Evolutionary conservation across 768 basidiomycete species (phyloP).

Genomic region (Amanita molliuscula): DNA sequence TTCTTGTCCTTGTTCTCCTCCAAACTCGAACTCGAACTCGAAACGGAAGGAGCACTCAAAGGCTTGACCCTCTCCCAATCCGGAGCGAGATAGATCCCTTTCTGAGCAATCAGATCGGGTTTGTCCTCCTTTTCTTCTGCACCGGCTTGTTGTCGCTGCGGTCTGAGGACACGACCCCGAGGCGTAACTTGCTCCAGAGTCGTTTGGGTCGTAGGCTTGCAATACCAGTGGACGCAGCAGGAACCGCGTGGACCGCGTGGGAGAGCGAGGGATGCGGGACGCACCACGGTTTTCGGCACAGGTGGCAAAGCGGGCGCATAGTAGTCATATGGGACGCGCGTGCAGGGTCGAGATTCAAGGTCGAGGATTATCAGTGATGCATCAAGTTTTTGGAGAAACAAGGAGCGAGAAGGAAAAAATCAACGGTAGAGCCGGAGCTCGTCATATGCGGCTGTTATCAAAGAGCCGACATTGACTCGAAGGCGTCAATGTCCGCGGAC

Average conservation of each 20-base stretch:
- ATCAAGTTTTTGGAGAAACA: no score
- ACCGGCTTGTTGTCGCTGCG: background rate
- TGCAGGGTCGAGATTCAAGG: background rate
- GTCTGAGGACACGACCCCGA: background rate
- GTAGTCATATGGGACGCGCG: background rate
- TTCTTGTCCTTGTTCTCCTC: no score
- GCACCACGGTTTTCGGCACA: background rate
- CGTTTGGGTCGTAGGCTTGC: background rate
- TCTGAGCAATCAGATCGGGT: background rate
- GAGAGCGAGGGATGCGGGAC: background rate
- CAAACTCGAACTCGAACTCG: background rate
- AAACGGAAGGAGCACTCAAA: background rate
- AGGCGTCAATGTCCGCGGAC: no score
- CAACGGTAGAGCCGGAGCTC: no score
- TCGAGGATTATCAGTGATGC: no score
- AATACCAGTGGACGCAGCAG: background rate
- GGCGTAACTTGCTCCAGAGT: no score
- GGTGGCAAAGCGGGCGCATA: background rate
- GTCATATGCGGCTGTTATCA: no score
- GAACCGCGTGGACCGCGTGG: constrained; percentile 1
- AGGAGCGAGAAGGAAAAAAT: no score
- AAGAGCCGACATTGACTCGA: no score
- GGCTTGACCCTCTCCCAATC: background rate
- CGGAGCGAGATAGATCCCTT: background rate
- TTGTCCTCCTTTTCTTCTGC: no score